Evolutionary conservation across 2,329 filamentous ascomycete genomes (phyloP).

Genomic region (Teratosphaeria zuluensis): DNA sequence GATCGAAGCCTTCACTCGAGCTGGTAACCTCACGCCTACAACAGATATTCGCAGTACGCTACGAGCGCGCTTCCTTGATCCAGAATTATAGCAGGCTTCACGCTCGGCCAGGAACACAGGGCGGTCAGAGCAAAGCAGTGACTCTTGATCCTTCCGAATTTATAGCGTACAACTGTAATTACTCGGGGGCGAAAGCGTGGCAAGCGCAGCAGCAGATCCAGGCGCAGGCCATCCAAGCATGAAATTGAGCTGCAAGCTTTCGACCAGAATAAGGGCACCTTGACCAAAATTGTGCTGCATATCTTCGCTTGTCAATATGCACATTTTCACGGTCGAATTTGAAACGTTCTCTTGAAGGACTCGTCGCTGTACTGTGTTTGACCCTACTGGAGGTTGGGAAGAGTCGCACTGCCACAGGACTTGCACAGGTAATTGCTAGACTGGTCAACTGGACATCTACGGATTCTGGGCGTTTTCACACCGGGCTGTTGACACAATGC

Average conservation of each 20-base stretch:
- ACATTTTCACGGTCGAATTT: no score
- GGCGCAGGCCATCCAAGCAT: neutral
- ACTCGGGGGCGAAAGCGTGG: neutral
- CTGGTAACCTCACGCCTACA: slow-evolving; percentile 17
- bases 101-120: neutral
- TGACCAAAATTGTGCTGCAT: no score
- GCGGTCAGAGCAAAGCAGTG: neutral
- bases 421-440: no score
- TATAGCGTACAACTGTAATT: neutral
- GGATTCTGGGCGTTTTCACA: no score
- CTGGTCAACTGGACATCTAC: no score
- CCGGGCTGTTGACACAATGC: no score
- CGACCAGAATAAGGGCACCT: neutral
- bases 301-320: no score
- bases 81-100: neutral
- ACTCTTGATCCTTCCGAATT: neutral
- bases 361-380: no score
- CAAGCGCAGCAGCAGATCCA: neutral
- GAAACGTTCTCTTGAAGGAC: no score
- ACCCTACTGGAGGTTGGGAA: no score
- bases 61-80: slow-evolving; percentile 24
- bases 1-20: slow-evolving; percentile 4
- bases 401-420: no score
- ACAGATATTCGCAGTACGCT: slow-evolving; percentile 22
- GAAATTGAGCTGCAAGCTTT: neutral